Base-by-base conservation (phyloP, 352 stramenopile genomes). In the Nothophytophthora sp. region DNA sequence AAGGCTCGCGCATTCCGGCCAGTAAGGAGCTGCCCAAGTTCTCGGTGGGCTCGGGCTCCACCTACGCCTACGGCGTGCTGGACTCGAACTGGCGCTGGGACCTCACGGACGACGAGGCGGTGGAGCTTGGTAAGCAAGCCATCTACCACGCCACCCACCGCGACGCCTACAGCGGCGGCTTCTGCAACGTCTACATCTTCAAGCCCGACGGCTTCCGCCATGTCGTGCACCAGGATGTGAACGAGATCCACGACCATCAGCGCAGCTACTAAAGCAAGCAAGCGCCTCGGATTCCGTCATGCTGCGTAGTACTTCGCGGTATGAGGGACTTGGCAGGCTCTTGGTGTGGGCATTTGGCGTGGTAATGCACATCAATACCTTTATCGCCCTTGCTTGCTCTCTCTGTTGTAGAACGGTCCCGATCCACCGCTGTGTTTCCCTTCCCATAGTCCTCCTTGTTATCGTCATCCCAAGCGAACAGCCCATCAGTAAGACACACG, bases 131-230 rank as follows among this genome's bases (percentile, higher is more conserved):
- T 41, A 97, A 98, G 74, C 74, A 93, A 42, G 97, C 98, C 36
- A 99, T 99, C 79, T 99, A 99, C 78, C 97, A 99, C 73, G 98
- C 98, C 22, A 99, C 97, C 18, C 96, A 99, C 89, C 92, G 98
- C 55, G 98, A 99, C 75, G 96, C 97, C 22, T 98, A 98, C 81
- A 98, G 87, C 70, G 98, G 98, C 67, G 97, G 97, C 59, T 96
- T 99, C 40, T 93, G 83, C 71, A 92, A 92, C 79, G 92, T 98
- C 24, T 99, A 98, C 77, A 71, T 98, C 58, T 98, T 99, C 45
- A 99, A 98, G 65, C 85, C 97, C 22, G 95, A 98, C 42, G 97
- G 97, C 39, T 99, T 97, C 81, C 79, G 89, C 25, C 97, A 99
- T 70, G 89, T 99, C 20, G 91, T 98, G 67, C 81, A 92, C 49